Evolutionary conservation across 2,329 filamentous ascomycete genomes (phyloP).

Genomic region (Fusarium sp.): DNA sequence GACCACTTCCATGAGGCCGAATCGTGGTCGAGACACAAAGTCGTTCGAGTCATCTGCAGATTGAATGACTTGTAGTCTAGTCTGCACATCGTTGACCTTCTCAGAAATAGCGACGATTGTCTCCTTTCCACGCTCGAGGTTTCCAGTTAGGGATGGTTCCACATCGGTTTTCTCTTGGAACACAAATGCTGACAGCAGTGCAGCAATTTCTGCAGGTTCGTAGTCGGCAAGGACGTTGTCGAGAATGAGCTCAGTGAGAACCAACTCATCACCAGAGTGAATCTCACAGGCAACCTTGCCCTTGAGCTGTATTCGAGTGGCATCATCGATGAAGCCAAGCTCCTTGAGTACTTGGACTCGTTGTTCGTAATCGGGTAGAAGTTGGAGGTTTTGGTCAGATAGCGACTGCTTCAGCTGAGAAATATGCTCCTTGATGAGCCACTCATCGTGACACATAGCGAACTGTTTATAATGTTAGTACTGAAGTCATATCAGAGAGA

Average conservation of each 20-base stretch:
- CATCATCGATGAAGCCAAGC: conserved; percentile 89
- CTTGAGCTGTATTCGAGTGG: conserved; percentile 90
- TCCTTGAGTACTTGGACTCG: conserved; percentile 92
- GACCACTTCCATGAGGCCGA: conserved; percentile 96
- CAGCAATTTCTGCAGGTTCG: conserved; percentile 96
- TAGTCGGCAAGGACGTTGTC: conserved; percentile 97
- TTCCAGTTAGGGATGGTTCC: conserved; percentile 83
- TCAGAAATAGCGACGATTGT: conserved; percentile 92
- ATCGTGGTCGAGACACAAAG: conserved; percentile 86
- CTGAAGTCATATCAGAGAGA: background rate
- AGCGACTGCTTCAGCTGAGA: conserved; percentile 86
- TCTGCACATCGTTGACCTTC: conserved; percentile 91
- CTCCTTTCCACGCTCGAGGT: conserved; percentile 83
- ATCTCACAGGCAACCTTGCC: conserved; percentile 99
- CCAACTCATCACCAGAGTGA: conserved; percentile 95
- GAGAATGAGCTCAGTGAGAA: conserved; percentile 94
- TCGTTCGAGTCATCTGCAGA: conserved; percentile 92
- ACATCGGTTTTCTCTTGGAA: conserved; percentile 96
- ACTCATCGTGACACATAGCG: conserved; percentile 95
- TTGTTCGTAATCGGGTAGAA: conserved; percentile 97
- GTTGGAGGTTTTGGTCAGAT: conserved; percentile 95
- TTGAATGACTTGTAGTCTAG: conserved; percentile 90
- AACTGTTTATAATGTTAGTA: conserved; percentile 72
- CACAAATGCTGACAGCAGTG: conserved; percentile 91
- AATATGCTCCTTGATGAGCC: conserved; percentile 96